Evolutionary conservation across 805 yeast genomes (phyloP), one percentile per base, ranked within the genome.

Genomic region (Phaffomyces thermotolerans): DNA sequence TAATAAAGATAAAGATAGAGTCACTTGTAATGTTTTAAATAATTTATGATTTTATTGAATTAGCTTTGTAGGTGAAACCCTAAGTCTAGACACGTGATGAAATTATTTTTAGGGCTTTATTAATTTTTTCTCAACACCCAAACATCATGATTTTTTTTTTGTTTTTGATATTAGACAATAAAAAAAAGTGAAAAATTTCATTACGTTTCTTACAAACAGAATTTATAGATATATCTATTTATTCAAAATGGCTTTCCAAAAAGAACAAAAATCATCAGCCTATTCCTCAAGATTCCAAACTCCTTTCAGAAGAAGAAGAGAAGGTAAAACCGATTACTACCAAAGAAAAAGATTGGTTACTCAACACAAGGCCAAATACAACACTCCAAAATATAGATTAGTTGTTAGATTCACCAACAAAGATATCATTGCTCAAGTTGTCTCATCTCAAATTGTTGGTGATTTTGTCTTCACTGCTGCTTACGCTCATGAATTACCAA

Each of bases 291-390:
- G 99, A 74, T 93, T 81, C 95, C 99, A 93, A 81, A 93, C 99
- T 72, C 97, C 98, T 59, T 93, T 90, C 96, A 89, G 99, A 76
- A 90, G 99, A 83, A 87, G 99, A 85, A 87, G 95, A 73, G 97
- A 93, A 79, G 99, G 99, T 79, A 93, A 93, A 83, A 93, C 99
- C 70, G 99, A 93, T 75, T 93, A 90, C 95, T 93, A 90, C 83
- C 96, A 93, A 74, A 90, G 99, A 84, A 93, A 93, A 95, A 89
- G 98, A 79, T 79, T 93, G 69, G 93, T 93, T 67, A 80, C 97
- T 66, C 99, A 93, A 80, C 96, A 91, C 93, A 93, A 93, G 90
- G 96, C 96, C 71, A 93, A 93, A 81, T 93, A 93, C 95, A 83
- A 81, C 84, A 71, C 96, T 69, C 99, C 99, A 76, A 93, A 93